Evolutionary conservation across 2,329 filamentous ascomycete species (phyloP).

Genomic region (Fusarium sp.): DNA sequence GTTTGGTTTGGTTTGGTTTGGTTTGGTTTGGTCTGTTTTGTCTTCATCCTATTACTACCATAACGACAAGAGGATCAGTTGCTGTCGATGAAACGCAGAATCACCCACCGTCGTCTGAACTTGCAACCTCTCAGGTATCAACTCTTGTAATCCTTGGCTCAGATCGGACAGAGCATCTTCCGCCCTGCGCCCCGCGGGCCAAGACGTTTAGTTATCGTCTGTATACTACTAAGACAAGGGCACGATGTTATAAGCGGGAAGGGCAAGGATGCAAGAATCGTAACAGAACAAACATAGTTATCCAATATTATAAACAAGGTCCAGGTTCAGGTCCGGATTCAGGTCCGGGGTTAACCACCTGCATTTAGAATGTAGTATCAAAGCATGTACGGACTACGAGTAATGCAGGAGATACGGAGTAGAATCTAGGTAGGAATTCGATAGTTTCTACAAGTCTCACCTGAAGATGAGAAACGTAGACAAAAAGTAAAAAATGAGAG

Average conservation of each 20-base stretch:
- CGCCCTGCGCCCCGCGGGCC: slow-evolving; percentile 21
- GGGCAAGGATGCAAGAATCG: slow-evolving; percentile 5
- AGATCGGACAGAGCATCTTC: slow-evolving; percentile 12
- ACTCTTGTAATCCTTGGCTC: slow-evolving; percentile 17
- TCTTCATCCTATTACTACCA: slow-evolving; percentile 2
- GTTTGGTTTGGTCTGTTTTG: neutral
- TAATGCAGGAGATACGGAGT: neutral
- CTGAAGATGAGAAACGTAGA: slow-evolving; percentile 3
- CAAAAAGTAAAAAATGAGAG: slow-evolving; percentile 10
- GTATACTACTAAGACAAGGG: slow-evolving; percentile 13
- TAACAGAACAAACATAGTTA: slow-evolving; percentile 12
- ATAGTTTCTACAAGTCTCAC: slow-evolving; percentile 6
- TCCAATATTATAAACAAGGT: slow-evolving; percentile 5
- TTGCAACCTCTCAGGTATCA: slow-evolving; percentile 13
- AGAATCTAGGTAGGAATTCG: neutral
- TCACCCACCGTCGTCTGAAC: slow-evolving; percentile 14
- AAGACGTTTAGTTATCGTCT: slow-evolving; percentile 9
- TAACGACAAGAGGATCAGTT: slow-evolving; percentile 4
- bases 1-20: neutral
- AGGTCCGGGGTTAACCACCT: neutral
- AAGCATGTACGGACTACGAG: neutral
- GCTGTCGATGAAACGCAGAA: slow-evolving; percentile 11
- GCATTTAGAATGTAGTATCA: neutral
- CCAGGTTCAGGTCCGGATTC: slow-evolving; percentile 1
- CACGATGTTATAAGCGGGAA: slow-evolving; percentile 16